Evolutionary conservation across 495 filamentous ascomycete species (phyloP).

Genomic region (Friedmanniomyces simplex): DNA sequence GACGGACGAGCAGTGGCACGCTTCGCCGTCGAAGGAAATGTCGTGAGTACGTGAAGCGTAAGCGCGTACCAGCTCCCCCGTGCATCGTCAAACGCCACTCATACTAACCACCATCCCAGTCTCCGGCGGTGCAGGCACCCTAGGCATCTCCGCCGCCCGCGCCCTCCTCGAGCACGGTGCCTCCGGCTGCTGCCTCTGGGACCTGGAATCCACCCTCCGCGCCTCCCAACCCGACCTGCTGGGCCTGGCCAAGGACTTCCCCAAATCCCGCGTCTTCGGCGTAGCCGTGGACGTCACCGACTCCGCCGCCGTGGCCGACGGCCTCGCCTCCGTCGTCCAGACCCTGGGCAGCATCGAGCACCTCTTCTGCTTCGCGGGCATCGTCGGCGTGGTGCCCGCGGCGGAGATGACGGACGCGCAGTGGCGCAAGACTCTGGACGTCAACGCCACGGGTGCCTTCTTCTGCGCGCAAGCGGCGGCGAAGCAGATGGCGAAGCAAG

Average conservation of each 20-base stretch:
- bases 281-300: constrained; percentile 50
- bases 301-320: constrained; percentile 27
- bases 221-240: constrained; percentile 31
- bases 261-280: constrained; percentile 38
- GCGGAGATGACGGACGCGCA: constrained; percentile 43
- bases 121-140: constrained; percentile 59
- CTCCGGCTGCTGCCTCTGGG: constrained; percentile 50
- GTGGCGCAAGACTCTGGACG: constrained; percentile 52
- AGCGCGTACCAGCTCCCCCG: neutral
- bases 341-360: constrained; percentile 46
- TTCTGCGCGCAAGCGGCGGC: constrained; percentile 58
- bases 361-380: constrained; percentile 56
- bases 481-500: constrained; percentile 29
- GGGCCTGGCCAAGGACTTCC: constrained; percentile 42
- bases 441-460: constrained; percentile 60
- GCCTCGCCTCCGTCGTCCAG: constrained; percentile 32
- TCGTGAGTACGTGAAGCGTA: constrained; percentile 37
- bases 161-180: constrained; percentile 67
- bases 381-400: constrained; percentile 50
- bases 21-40: constrained; percentile 54
- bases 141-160: constrained; percentile 47
- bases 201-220: constrained; percentile 42
- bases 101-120: constrained; percentile 31
- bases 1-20: constrained; percentile 42
- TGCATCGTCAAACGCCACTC: neutral